phyloP scores from a whole-genome alignment of 1,139 yeast species.

The Debaryomyces sp. region DNA sequence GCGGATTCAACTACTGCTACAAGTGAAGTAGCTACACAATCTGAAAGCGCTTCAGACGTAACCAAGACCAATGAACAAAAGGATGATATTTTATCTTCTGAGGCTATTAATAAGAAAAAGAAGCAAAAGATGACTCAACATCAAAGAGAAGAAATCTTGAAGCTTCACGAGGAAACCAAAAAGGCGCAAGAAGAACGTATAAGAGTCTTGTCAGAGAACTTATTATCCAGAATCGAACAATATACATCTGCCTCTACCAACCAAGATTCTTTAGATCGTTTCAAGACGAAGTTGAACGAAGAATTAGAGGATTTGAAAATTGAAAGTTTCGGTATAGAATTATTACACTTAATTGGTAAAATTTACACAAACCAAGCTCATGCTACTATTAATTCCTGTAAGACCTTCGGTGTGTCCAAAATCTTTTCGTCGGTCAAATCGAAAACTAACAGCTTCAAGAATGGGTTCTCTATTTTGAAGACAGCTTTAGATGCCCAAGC shows the following conservation, averaged over 20 bases:
- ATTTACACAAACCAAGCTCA: constrained; percentile 63
- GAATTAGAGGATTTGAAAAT: constrained; percentile 64
- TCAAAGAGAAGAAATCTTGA: constrained; percentile 56
- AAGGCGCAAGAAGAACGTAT: constrained; percentile 57
- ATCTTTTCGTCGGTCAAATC: constrained; percentile 51
- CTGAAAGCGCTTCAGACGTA: constrained; percentile 4
- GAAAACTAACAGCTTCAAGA: constrained; percentile 40
- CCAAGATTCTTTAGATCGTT: constrained; percentile 39
- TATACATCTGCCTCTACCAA: constrained; percentile 31
- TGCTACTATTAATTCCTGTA: constrained; percentile 39
- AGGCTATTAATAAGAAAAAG: constrained; percentile 27
- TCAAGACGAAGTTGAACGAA: constrained; percentile 41
- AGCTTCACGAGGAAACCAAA: constrained; percentile 57
- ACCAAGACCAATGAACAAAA: constrained; percentile 8
- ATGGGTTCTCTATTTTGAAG: constrained; percentile 43
- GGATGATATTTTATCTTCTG: constrained; percentile 17
- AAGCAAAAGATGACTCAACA: constrained; percentile 48
- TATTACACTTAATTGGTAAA: constrained; percentile 60
- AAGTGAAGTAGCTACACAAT: constrained; percentile 8
- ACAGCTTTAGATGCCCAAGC: constrained; percentile 48
- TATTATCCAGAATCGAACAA: constrained; percentile 48
- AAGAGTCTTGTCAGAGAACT: constrained; percentile 49
- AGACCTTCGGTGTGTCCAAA: constrained; percentile 54
- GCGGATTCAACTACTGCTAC: constrained; percentile 9
- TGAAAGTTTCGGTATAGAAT: constrained; percentile 52